Evolutionary conservation across 495 filamentous ascomycete genomes (phyloP), one percentile per base, ranked within the genome.

Genomic region (Corynascus novoguineensis): DNA sequence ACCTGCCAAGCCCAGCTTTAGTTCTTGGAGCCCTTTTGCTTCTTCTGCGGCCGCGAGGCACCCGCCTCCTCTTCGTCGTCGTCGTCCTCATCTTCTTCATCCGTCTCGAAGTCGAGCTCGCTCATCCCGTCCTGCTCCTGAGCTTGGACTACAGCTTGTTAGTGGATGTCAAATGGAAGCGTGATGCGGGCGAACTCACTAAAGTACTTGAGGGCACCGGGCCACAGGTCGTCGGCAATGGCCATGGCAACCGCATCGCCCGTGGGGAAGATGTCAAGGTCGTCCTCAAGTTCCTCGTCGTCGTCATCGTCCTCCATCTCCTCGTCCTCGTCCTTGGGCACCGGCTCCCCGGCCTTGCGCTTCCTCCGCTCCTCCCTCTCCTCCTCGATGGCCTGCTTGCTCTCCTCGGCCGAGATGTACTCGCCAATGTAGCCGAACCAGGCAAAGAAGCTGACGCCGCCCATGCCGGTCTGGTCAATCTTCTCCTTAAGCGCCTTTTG

Each of bases 121-220:
- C 68, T 82, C 49, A 80, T 65, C 28, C 70, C 73, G 38, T 83
- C 81, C 17, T 68, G 64, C 67, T 88, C 86, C 60, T 88, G 79
- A 15, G 84, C 81, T 65, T 82, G 75, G 35, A 77, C 85, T 87
- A 61, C 41, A 31, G n/a, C 11, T 48, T 41, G 31, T 41, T 45
- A 62, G 48, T 17, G n/a, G 12, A 46, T 35, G 19, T 56, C 8
- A 41, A 6, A 53, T 21, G 21, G 21, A 6, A 24, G 29, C 11
- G n/a, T n/a, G 8, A 41, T 19, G 35, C 46, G 28, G 27, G 59
- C 15, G 17, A 6, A 83, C 88, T 70, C 74, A 96, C 90, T 87
- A 70, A 92, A 97, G 69, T 91, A 91, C 68, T 89, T 92, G 65
- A 95, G 80, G 25, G 92, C 92, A 50, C 83, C 80, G 25, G 89